Evolutionary conservation across 1,139 yeast genomes (phyloP).

Genomic region (Geotrichum phurueaensis): DNA sequence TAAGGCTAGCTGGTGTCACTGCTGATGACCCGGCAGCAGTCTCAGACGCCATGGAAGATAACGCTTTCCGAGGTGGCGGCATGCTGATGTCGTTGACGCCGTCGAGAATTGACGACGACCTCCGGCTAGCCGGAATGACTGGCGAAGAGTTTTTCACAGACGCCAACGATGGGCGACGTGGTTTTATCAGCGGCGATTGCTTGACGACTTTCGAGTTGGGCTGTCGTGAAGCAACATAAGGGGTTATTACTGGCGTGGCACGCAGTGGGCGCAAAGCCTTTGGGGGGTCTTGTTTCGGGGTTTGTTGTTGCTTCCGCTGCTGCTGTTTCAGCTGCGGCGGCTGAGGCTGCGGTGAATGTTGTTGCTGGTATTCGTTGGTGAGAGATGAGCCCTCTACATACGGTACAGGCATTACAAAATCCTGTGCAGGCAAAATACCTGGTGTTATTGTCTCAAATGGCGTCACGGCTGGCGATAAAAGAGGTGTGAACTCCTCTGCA

Average conservation of each 20-base stretch:
- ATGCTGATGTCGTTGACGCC: conserved; percentile 24
- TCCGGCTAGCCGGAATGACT: conserved; percentile 14
- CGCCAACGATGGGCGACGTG: conserved; percentile 19
- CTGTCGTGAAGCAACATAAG: conserved; percentile 8
- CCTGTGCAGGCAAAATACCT: conserved; percentile 23
- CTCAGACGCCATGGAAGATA: not conserved
- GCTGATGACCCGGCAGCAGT: conserved; percentile 23
- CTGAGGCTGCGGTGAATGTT: conserved; percentile 13
- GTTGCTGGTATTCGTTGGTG: conserved; percentile 6
- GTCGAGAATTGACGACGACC: conserved; percentile 7
- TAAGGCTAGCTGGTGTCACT: conserved; percentile 41
- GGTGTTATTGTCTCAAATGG: conserved; percentile 45
- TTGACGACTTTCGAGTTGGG: conserved; percentile 21
- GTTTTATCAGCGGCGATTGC: conserved; percentile 24
- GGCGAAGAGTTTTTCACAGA: conserved; percentile 18
- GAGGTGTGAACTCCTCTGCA: conserved; percentile 51
- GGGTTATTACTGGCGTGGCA: conserved; percentile 19
- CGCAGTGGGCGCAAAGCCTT: conserved; percentile 3
- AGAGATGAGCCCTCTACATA: conserved; percentile 38
- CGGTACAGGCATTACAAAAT: conserved; percentile 31
- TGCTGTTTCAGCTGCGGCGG: conserved; percentile 9
- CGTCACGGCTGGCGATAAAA: conserved; percentile 68
- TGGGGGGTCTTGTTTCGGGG: conserved; percentile 14
- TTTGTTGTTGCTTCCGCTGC: conserved; percentile 14
- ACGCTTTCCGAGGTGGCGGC: conserved; percentile 26